Percentiles rank a stretch among this genome's conserved stretches.
Evolutionary conservation across 139 green algal species (phyloP).

Genomic region (Chlamydomonas eustigma): DNA sequence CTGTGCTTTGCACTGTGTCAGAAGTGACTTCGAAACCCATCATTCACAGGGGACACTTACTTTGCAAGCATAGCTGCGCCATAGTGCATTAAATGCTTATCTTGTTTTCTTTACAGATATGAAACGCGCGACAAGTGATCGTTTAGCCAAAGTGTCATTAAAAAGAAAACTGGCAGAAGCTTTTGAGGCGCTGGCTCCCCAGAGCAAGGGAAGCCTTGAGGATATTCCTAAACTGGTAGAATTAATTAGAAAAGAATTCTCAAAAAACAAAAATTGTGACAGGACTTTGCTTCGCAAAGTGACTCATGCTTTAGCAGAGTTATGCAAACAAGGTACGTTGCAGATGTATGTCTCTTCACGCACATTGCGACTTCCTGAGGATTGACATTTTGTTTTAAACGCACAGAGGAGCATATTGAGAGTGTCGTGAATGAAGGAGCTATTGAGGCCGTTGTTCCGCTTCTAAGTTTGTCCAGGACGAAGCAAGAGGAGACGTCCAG

Average conservation of each 20-base stretch:
- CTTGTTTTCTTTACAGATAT: too few species aligned
- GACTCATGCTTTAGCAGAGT: slow-evolving; percentile 59
- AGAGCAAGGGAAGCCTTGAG: not conserved
- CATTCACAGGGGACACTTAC: too few species aligned
- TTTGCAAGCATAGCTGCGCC: too few species aligned
- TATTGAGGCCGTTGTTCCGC: slow-evolving; percentile 61
- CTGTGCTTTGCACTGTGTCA: too few species aligned
- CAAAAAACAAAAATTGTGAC: slow-evolving; percentile 13
- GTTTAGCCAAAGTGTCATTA: slow-evolving; percentile 3
- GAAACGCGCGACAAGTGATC: not conserved
- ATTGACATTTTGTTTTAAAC: not conserved
- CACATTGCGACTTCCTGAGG: not conserved
- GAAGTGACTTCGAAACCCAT: too few species aligned
- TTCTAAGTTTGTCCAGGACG: slow-evolving; percentile 38
- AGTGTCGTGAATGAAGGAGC: slow-evolving; percentile 58
- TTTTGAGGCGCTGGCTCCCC: slow-evolving; percentile 13
- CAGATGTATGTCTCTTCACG: slow-evolving; percentile 61
- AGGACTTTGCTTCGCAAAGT: slow-evolving; percentile 38
- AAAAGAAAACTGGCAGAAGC: slow-evolving; percentile 16
- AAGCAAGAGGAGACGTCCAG: not conserved
- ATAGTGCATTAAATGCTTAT: too few species aligned
- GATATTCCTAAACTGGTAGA: not conserved
- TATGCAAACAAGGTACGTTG: slow-evolving; percentile 70
- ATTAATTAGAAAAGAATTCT: not conserved
- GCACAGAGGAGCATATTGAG: slow-evolving; percentile 73